A percentile compares a stretch with the other conserved stretches of the same genome.
These are phyloP conservation scores for Actinomortierella ambigua DNA, from an alignment of 371 early-diverging fungal genomes.

Conservation along the genomic window DNA sequence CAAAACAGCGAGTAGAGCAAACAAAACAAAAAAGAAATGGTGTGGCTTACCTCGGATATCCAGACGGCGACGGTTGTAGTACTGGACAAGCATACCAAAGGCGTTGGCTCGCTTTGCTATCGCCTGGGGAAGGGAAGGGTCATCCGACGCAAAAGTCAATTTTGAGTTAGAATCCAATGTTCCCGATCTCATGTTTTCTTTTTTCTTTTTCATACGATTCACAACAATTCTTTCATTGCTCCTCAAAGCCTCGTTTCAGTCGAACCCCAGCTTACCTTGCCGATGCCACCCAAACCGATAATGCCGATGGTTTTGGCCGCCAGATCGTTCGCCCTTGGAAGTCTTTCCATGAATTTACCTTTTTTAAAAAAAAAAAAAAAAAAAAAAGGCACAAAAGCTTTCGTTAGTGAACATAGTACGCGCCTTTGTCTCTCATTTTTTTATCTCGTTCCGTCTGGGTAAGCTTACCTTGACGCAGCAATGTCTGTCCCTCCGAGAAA, in stretches of 20 bases:
- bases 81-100: slow-evolving; percentile 62
- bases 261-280: slow-evolving; percentile 30
- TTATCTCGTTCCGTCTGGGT: too few relatives aligned
- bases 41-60: slow-evolving; percentile 30
- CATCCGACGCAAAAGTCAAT: background rate
- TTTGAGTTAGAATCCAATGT: background rate
- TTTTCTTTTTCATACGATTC: too few relatives aligned
- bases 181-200: background rate
- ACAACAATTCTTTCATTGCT: too few relatives aligned
- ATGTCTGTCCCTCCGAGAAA: slow-evolving; percentile 46
- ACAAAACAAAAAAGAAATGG: background rate
- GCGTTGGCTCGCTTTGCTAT: slow-evolving; percentile 62
- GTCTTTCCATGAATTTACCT: slow-evolving; percentile 53
- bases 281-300: slow-evolving; percentile 65
- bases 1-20: too few relatives aligned
- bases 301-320: slow-evolving; percentile 58
- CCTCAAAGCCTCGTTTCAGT: too few relatives aligned
- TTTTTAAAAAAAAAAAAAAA: background rate
- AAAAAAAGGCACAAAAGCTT: background rate
- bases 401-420: too few relatives aligned
- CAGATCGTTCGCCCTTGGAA: slow-evolving; percentile 53
- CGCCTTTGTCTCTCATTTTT: too few relatives aligned
- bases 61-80: slow-evolving; percentile 56
- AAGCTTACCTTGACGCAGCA: slow-evolving; percentile 52
- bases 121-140: slow-evolving; percentile 26